Conservation (phyloP, 345 rosid genomes). For the Eucalyptus curtisii region DNA sequence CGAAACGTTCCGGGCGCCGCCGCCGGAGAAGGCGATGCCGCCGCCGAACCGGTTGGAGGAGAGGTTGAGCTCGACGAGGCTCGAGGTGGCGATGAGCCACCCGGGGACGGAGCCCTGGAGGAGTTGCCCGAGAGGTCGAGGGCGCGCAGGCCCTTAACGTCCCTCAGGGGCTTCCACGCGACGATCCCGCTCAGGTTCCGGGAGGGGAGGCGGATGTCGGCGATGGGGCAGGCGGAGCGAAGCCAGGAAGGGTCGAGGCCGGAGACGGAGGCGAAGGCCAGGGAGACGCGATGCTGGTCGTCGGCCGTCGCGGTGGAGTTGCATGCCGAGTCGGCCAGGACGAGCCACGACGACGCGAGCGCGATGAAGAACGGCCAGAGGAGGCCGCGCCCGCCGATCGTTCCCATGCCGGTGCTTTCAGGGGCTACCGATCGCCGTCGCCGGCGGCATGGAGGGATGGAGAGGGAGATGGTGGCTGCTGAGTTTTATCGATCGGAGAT, state of each 20-base stretch:
- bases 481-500: background rate
- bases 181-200: constrained; percentile 51
- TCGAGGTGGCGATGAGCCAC: constrained; percentile 41
- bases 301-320: constrained; percentile 9
- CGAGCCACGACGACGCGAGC: constrained; percentile 7
- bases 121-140: constrained; percentile 71
- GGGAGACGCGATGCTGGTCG: constrained; percentile 31
- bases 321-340: constrained; percentile 19
- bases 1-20: constrained; percentile 27
- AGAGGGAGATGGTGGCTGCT: background rate
- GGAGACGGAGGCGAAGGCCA: constrained; percentile 53
- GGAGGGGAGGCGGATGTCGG: constrained; percentile 34
- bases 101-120: constrained; percentile 58
- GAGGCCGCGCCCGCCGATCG: background rate
- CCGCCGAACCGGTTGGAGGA: constrained; percentile 4
- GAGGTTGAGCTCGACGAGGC: constrained; percentile 15
- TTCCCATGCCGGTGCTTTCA: background rate
- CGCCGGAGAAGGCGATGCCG: constrained; percentile 13
- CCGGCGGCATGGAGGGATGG: background rate
- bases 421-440: background rate
- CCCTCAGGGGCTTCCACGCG: constrained; percentile 55
- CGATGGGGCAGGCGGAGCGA: constrained; percentile 21
- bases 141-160: constrained; percentile 29
- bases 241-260: constrained; percentile 58
- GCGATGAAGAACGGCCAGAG: background rate